Base-by-base conservation (phyloP, 805 yeast genomes). In the Saccharomyces mikatae region DNA sequence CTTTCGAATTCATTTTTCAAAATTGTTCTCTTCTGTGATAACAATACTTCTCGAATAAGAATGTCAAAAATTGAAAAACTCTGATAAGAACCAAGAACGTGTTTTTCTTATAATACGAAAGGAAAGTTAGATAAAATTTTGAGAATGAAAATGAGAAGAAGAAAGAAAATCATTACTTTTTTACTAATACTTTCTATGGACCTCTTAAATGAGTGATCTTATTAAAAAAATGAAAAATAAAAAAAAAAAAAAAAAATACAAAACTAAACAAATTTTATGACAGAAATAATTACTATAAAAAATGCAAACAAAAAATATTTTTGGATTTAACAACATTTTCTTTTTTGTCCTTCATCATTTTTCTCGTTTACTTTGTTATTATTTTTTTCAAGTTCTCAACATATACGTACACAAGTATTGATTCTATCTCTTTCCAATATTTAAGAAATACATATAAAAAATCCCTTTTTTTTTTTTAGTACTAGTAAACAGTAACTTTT, bases 131-230 rank as follows among this genome's bases (percentile, higher is more conserved):
- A 46, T 6, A 36, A 36, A 36, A 36, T 4, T 14, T 31, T 31
- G 36, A 31, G 26, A 24, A 24, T 24, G 26, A 36, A 36, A 36
- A 8, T 10, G 17, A 36, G 13, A 17, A 36, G 24, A 36, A 36
- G 44, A 36, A 17, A 36, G 44, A 36, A 10, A 14, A 46, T 46
- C 29, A 26, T 46, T 27, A 46, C 48, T 26, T 22, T 46, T 46
- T 46, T 46, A 28, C 28, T 26, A 26, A 9, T 26, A 26, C 21
- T 50, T n/a, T 14, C 17, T 22, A 26, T 31, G 57, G 57, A 54
- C 32, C 54, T 54, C 57, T 54, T 54, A 46, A 47, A 9, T 54
- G 57, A 54, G 52, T 44, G 46, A 11, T 54, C 57, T 50, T 32
- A 31, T 14, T 13, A 14, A 31, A 50, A 44, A 41, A 26, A 32